phyloP scores from a whole-genome alignment of 2,329 filamentous ascomycete species.

The Dothistroma pini region DNA sequence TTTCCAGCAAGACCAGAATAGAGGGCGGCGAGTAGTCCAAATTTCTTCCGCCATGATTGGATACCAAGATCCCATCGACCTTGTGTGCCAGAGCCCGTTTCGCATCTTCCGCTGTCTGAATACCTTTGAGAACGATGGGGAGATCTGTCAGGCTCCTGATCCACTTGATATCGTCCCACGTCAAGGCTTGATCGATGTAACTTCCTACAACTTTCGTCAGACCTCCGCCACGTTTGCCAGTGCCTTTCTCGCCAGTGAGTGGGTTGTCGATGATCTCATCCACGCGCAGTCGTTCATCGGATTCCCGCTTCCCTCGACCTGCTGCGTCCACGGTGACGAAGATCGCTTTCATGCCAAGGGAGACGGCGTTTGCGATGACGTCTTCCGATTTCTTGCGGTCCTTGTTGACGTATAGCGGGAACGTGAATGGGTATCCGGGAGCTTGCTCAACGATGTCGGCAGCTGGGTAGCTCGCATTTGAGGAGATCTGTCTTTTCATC shows the following conservation, averaged over 20 bases:
- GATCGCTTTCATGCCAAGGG: constrained; percentile 50
- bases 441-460: constrained; percentile 29
- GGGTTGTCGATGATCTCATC: constrained; percentile 21
- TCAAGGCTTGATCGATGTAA: constrained; percentile 54
- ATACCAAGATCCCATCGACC: constrained; percentile 41
- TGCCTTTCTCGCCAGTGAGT: constrained; percentile 42
- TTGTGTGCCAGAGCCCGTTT: constrained; percentile 39
- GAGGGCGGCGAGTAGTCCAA: constrained; percentile 42
- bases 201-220: constrained; percentile 52
- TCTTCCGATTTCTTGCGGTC: constrained; percentile 50
- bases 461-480: constrained; percentile 32
- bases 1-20: constrained; percentile 57
- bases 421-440: constrained; percentile 45
- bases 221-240: constrained; percentile 50
- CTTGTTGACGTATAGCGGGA: constrained; percentile 62
- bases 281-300: constrained; percentile 38
- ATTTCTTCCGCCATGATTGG: constrained; percentile 48
- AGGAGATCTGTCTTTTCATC: constrained; percentile 22
- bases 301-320: constrained; percentile 54
- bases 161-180: constrained; percentile 46
- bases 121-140: constrained; percentile 38
- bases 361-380: constrained; percentile 47
- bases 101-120: constrained; percentile 40
- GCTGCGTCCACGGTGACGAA: constrained; percentile 60
- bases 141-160: constrained; percentile 29